These are phyloP conservation scores for Mycena citricolor DNA, from an alignment of 1,284 basidiomycete species.

Conservation along the genomic window DNA sequence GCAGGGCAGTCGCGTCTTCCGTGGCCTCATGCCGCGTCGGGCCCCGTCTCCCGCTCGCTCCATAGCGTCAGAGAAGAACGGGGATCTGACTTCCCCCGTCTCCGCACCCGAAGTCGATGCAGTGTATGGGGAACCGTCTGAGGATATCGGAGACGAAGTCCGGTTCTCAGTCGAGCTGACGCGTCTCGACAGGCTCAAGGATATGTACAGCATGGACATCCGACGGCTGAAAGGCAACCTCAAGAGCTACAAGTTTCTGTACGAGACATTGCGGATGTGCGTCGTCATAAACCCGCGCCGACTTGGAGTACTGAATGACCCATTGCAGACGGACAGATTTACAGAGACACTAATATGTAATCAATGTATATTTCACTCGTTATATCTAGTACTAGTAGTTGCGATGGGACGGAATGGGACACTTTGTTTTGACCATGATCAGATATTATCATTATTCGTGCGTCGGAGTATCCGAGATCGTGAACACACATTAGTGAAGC, in stretches of 20 bases:
- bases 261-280: constrained; percentile 85
- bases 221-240: constrained; percentile 89
- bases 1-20: constrained; percentile 5
- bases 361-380: too few species aligned
- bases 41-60: constrained; percentile 18
- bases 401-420: too few species aligned
- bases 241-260: constrained; percentile 92
- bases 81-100: constrained; percentile 1
- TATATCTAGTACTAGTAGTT: too few species aligned
- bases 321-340: constrained; percentile 3
- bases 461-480: too few species aligned
- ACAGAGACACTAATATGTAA: too few species aligned
- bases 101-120: constrained; percentile 44
- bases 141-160: constrained; percentile 90
- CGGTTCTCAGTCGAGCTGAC: constrained; percentile 92
- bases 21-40: constrained; percentile 16
- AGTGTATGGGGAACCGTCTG: constrained; percentile 72
- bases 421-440: too few species aligned
- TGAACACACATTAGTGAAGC: too few species aligned
- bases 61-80: not conserved
- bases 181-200: constrained; percentile 81
- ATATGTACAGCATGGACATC: constrained; percentile 87
- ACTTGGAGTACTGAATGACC: not conserved
- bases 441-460: too few species aligned
- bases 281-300: constrained; percentile 33